Percentiles rank a stretch among this genome's conserved stretches.
These are phyloP conservation scores for Peronospora tabacina DNA, from an alignment of 352 stramenopile species.

Conservation along the genomic window DNA sequence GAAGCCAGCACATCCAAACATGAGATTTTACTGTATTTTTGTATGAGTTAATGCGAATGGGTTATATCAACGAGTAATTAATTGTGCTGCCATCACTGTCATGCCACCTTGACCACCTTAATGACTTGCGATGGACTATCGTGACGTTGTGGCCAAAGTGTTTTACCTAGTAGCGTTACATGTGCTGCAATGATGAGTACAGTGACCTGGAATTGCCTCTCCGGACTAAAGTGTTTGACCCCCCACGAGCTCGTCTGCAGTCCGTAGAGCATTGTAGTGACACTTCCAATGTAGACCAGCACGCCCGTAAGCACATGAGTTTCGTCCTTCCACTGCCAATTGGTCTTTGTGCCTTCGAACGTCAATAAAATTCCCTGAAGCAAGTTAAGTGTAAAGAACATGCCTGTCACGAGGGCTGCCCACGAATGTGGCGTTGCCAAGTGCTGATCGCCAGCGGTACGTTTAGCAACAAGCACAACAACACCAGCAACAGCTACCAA, in stretches of 20 bases:
- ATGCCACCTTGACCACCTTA: slow-evolving; percentile 13
- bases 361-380: slow-evolving; percentile 59
- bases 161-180: slow-evolving; percentile 37
- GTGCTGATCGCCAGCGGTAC: slow-evolving; percentile 23
- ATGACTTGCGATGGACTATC: slow-evolving; percentile 4
- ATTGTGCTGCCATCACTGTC: background rate
- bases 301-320: slow-evolving; percentile 54
- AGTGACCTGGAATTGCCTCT: slow-evolving; percentile 43
- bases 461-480: slow-evolving; percentile 37
- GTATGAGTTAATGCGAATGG: slow-evolving; percentile 5
- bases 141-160: slow-evolving; percentile 21
- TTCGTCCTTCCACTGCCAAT: slow-evolving; percentile 73
- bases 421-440: slow-evolving; percentile 48
- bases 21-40: slow-evolving; percentile 12
- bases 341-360: slow-evolving; percentile 38
- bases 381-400: slow-evolving; percentile 59
- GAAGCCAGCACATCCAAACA: background rate
- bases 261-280: slow-evolving; percentile 41
- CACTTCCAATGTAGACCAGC: slow-evolving; percentile 48
- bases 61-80: slow-evolving; percentile 4
- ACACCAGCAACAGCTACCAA: slow-evolving; percentile 34
- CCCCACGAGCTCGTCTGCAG: slow-evolving; percentile 44
- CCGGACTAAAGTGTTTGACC: slow-evolving; percentile 17
- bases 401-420: slow-evolving; percentile 37
- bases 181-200: slow-evolving; percentile 43